Percentiles rank a stretch among this genome's conserved stretches.
Conservation (phyloP, 2,329 filamentous ascomycete genomes). For the Botrytis fabae region DNA sequence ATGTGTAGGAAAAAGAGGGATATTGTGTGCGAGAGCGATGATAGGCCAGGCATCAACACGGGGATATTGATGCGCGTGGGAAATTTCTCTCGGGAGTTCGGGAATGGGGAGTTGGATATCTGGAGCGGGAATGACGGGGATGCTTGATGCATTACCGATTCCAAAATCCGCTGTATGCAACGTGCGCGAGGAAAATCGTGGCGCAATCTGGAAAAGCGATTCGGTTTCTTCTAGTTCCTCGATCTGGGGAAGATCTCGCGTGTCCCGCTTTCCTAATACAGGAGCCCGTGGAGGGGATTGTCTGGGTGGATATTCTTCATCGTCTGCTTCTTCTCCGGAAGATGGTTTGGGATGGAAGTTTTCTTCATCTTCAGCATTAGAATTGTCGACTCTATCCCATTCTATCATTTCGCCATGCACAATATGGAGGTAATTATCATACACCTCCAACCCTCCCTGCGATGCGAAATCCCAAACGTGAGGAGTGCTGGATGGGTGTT, state of each 20-base stretch:
- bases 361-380: no score
- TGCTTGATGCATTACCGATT: no score
- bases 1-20: not conserved
- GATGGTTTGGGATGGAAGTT: not conserved
- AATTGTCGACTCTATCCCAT: not conserved
- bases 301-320: no score
- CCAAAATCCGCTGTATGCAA: no score
- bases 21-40: not conserved
- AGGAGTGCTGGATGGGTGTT: not conserved
- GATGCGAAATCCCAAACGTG: not conserved
- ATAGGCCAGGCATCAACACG: not conserved
- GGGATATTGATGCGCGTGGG: no score
- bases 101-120: not conserved
- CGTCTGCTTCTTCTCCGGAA: no score
- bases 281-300: fast-evolving
- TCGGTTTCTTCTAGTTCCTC: no score
- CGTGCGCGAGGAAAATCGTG: no score
- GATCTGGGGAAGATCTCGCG: no score
- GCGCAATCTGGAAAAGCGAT: not conserved
- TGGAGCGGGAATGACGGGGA: no score
- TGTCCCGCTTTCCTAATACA: fast-evolving
- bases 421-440: not conserved
- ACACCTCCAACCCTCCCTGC: no score
- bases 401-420: not conserved
- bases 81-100: no score